Evolutionary conservation across 345 rosid species (phyloP), one percentile per base, ranked within the genome.

Genomic region (Linum usitatissimum): DNA sequence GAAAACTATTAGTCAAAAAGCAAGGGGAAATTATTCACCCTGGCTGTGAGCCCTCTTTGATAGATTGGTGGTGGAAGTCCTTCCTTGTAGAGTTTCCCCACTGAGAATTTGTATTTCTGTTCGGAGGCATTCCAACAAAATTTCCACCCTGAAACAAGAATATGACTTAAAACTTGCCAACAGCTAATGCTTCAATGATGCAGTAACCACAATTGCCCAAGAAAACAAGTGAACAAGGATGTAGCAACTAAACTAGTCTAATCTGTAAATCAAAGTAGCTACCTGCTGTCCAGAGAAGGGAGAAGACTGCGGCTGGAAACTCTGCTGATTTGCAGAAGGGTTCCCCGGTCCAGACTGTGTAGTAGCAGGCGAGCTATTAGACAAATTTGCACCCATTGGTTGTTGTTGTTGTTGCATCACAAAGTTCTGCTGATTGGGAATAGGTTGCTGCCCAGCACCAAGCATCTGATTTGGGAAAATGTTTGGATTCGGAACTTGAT

Each of bases 401-500:
- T 34, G 38, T 34, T 34, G 38, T 34, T 34, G 38, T 34, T 34
- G 38, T 34, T 77, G 76, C 61, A 61, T 73, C 59, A 18, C 60
- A 34, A 71, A 70, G 10, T 72, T 73, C 59, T 68, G 79, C 73
- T 60, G 84, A 56, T 60, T 72, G 40, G 73, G 57, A 59, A 78
- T 73, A 17, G 70, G 73, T 30, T 77, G 78, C 68, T 78, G 83
- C 38, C 62, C 78, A 59, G 64, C 56, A 58, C 80, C 77, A 76
- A 69, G 71, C 63, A 72, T 76, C 23, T 77, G 74, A 70, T 75
- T 80, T 65, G 77, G 76, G 53, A 84, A 71, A 51, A 74, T 67
- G 67, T 14, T 71, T 34, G 78, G 81, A 74, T 63, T 69, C 6
- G 63, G 75, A 61, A 36, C 61, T 56, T 61, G 70, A 59, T 74